Conservation (phyloP, 139 green algal genomes). For the Pleodorina starrii region DNA sequence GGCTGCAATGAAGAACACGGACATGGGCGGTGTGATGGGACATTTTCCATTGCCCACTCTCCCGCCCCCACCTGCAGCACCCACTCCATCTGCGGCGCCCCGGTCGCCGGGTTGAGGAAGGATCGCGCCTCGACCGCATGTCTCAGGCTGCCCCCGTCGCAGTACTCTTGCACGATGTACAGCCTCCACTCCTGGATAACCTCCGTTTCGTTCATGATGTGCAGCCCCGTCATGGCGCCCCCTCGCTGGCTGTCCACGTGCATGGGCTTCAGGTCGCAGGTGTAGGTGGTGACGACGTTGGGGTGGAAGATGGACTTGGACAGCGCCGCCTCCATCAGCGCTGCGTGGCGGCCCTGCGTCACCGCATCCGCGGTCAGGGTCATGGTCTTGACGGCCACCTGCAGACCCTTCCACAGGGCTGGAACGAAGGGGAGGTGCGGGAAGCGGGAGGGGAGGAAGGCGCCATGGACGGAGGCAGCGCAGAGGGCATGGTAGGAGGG, state of each 20-base stretch:
- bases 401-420: constrained; percentile 46
- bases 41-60: not conserved
- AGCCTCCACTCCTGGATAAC: constrained; percentile 62
- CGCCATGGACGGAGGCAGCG: not conserved
- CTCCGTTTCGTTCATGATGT: constrained; percentile 46
- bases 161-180: constrained; percentile 67
- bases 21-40: not conserved
- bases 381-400: constrained; percentile 51
- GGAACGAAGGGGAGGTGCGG: not conserved
- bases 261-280: constrained; percentile 55
- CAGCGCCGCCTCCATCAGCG: constrained; percentile 55
- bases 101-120: constrained; percentile 27
- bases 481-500: not conserved
- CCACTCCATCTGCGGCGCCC: constrained; percentile 42
- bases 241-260: constrained; percentile 34
- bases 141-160: constrained; percentile 46
- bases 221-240: constrained; percentile 50
- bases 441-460: not conserved
- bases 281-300: constrained; percentile 58
- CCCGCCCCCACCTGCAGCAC: constrained; percentile 41
- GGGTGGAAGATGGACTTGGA: constrained; percentile 56
- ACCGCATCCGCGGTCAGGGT: constrained; percentile 37
- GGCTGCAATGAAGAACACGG: not conserved
- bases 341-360: constrained; percentile 43
- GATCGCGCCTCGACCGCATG: constrained; percentile 49